A percentile compares a stretch with the other conserved stretches of the same genome.
phyloP scores from a whole-genome alignment of 2,329 filamentous ascomycete species.

The Aspergillus udagawae region DNA sequence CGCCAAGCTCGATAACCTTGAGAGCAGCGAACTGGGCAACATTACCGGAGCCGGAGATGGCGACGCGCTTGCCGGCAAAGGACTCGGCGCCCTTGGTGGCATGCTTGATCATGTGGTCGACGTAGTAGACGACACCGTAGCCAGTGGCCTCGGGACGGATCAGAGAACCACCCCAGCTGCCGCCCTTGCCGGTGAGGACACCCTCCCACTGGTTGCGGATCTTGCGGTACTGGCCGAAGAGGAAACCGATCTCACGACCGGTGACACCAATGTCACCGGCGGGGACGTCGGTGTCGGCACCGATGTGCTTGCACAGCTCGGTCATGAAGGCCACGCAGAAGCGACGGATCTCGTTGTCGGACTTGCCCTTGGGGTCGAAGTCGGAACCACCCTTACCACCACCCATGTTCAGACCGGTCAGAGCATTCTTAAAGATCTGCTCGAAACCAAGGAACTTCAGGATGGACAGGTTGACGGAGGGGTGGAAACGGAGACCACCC shows the following conservation, averaged over 20 bases:
- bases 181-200: slow-evolving; percentile 92
- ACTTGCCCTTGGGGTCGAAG: slow-evolving; percentile 99
- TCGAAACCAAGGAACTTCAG: slow-evolving; percentile 99
- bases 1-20: slow-evolving; percentile 94
- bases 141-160: slow-evolving; percentile 97
- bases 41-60: slow-evolving; percentile 95
- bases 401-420: slow-evolving; percentile 92
- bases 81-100: slow-evolving; percentile 72
- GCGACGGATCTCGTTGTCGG: slow-evolving; percentile 92
- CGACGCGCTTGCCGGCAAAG: slow-evolving; percentile 87
- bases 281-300: slow-evolving; percentile 91
- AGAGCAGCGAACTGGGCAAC: slow-evolving; percentile 96
- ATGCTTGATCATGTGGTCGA: slow-evolving; percentile 91
- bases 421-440: slow-evolving; percentile 99
- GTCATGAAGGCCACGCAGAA: slow-evolving; percentile 97
- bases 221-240: slow-evolving; percentile 91
- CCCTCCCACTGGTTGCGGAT: slow-evolving; percentile 91
- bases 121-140: slow-evolving; percentile 94
- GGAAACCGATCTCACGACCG: slow-evolving; percentile 85
- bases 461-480: slow-evolving; percentile 58
- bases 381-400: slow-evolving; percentile 97
- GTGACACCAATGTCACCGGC: slow-evolving; percentile 96
- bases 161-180: slow-evolving; percentile 85
- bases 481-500: slow-evolving; percentile 93
- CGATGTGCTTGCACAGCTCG: slow-evolving; percentile 92